phyloP scores from a whole-genome alignment of 345 rosid species.

The Eucalyptus urophylla region DNA sequence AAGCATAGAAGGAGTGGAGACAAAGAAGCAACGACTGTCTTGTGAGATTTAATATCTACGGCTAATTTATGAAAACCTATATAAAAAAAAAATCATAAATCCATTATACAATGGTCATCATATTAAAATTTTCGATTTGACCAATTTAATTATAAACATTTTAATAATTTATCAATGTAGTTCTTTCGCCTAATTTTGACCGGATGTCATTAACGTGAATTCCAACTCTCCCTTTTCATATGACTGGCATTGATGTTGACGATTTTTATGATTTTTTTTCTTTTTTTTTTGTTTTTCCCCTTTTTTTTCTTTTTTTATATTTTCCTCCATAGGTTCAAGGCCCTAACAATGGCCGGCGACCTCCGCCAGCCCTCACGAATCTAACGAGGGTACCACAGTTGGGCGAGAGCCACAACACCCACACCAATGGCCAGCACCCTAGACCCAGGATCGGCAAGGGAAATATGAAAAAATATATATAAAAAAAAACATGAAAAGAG shows the following conservation, averaged over 20 bases:
- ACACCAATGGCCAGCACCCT: accelerated
- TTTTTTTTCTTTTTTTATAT: accelerated
- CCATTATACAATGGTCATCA: accelerated
- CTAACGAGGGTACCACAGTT: accelerated
- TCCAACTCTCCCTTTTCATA: accelerated
- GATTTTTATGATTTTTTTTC: no score
- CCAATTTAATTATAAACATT: accelerated
- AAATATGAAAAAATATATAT: no score
- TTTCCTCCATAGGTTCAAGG: accelerated
- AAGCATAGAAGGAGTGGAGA: neutral
- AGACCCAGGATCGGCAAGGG: accelerated
- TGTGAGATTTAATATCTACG: neutral
- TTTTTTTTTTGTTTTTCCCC: accelerated
- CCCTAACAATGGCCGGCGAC: accelerated
- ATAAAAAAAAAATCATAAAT: no score
- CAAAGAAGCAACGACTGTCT: neutral
- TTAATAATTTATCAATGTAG: no score
- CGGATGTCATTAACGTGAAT: accelerated
- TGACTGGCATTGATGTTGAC: accelerated
- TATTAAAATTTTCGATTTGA: accelerated
- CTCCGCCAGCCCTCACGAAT: accelerated
- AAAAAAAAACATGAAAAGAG: no score
- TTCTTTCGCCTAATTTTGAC: no score
- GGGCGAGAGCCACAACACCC: accelerated
- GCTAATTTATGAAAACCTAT: no score